Base-by-base conservation (phyloP, 2,329 filamentous ascomycete genomes). In the Amauroascus verrucosus region DNA sequence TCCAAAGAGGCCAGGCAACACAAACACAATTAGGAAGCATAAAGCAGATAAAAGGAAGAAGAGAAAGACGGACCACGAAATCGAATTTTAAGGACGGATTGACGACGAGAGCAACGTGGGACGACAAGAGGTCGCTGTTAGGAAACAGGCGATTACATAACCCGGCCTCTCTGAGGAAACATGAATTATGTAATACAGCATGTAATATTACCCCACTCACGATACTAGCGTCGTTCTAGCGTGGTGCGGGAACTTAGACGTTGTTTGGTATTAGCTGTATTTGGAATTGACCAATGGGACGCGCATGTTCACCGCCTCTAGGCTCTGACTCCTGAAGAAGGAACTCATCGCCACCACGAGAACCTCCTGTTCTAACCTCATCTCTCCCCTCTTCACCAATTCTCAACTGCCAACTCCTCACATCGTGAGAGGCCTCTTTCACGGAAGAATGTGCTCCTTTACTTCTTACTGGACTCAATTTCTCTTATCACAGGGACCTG, bases 91-190 rank as follows among this genome's bases (percentile, higher is more conserved):
- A 33, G n/a, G 28, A 22, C 3, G 35, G 37, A 41, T 32, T 43
- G 48, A 30, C 24, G 26, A 24, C 48, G 24, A 50, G 14, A 33
- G 48, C 48, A 50, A 50, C 48, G 48, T 50, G 48, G 48, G 48
- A 50, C 48, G 48, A 50, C 48, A 41, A 41, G 48, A 50, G 24
- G 48, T 40, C 14, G 20, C 32, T n/a, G 24, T 13, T 20, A 26
- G 20, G 8, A 30, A 30, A 30, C 8, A n/a, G 48, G 4, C 8
- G 48, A 32, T 50, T 50, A 50, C 30, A 37, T 50, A 30, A 50
- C 6, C n/a, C 33, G 11, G 6, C 48, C 16, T 3, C 13, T 11
- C 5, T 41, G 6, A 7, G 6, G 6, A 20, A 40, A 40, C n/a
- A 40, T 2, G n/a, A 2, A 26, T 46, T 46, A 46, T 22, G 44